phyloP scores from a whole-genome alignment of 2,329 filamentous ascomycete species.

The Cordyceps pruinosa region DNA sequence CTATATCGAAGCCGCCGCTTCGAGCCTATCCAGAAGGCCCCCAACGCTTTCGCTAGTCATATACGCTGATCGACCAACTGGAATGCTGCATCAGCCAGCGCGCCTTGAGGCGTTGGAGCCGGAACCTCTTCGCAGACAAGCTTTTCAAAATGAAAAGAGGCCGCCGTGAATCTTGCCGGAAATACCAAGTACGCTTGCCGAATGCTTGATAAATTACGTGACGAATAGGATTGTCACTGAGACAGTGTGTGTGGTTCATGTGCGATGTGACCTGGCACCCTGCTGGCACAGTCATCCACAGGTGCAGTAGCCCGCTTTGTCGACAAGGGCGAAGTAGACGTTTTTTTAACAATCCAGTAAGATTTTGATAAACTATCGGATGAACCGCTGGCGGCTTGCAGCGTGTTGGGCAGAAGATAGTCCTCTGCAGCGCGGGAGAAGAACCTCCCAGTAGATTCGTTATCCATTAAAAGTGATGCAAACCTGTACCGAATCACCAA shows the following conservation, averaged over 20 bases:
- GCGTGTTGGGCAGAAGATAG: background rate
- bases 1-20: background rate
- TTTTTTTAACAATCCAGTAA: background rate
- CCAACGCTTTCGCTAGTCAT: background rate
- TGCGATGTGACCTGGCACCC: background rate
- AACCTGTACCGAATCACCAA: background rate
- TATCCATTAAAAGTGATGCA: background rate
- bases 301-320: background rate
- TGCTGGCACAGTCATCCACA: background rate
- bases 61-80: background rate
- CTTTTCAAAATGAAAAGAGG: background rate
- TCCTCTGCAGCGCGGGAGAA: background rate
- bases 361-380: background rate
- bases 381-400: background rate
- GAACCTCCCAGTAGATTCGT: background rate
- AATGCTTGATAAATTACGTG: background rate
- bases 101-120: too few species aligned
- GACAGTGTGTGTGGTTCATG: background rate
- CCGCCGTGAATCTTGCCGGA: background rate
- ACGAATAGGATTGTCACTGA: background rate
- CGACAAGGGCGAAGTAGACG: background rate
- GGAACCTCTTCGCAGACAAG: background rate
- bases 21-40: background rate
- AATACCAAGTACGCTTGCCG: constrained; percentile 1
- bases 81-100: constrained; percentile 1